Percentiles rank a stretch among this genome's conserved stretches.
These are phyloP conservation scores for Chrysoporthe deuterocubensis DNA, from an alignment of 2,329 filamentous ascomycete species.

Conservation along the genomic window DNA sequence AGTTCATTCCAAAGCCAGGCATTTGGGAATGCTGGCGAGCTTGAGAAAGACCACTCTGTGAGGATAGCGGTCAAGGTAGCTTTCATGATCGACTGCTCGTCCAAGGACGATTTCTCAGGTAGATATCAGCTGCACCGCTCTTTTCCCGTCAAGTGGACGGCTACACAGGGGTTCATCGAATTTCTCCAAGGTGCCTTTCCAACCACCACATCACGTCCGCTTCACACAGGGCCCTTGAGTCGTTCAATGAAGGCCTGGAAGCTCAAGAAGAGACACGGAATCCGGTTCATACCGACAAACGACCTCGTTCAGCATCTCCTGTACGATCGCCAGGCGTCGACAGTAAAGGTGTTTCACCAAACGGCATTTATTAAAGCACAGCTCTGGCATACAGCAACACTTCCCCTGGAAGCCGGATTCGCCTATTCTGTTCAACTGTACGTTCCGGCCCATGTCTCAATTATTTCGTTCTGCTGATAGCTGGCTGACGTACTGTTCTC, in stretches of 20 bases:
- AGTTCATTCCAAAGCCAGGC: neutral
- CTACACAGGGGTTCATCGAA: neutral
- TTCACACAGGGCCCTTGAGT: neutral
- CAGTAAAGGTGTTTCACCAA: neutral
- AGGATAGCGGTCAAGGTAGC: slow-evolving; percentile 2
- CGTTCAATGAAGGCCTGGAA: neutral
- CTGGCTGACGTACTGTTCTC: neutral
- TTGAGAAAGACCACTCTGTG: neutral
- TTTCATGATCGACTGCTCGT: neutral
- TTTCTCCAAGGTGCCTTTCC: neutral
- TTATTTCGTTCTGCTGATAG: neutral
- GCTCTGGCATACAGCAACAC: neutral
- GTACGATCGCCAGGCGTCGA: neutral
- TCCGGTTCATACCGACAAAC: neutral
- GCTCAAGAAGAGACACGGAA: neutral
- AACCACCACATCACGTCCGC: neutral
- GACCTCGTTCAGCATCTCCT: neutral
- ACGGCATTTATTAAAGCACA: neutral
- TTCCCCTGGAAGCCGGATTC: neutral
- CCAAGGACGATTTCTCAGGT: neutral
- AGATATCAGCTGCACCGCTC: neutral
- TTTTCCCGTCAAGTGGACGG: neutral
- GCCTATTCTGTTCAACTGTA: neutral
- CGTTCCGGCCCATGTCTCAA: neutral
- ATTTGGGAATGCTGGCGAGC: neutral